These are phyloP conservation scores for Gossypium laxum DNA, from an alignment of 441 rosid genomes.

Conservation along the genomic window DNA sequence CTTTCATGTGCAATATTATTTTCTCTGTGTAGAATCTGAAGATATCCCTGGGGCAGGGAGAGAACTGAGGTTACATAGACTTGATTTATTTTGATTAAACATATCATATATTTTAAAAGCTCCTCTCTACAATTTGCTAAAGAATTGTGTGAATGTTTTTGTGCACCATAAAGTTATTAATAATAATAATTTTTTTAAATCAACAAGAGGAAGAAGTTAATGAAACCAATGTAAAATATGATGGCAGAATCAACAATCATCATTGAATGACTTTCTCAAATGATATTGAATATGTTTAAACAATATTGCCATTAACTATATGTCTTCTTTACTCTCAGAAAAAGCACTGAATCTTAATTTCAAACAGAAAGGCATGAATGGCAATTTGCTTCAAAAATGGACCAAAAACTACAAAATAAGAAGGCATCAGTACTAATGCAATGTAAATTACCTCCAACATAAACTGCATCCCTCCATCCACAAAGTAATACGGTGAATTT, in stretches of 20 bases:
- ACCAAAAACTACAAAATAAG: not conserved
- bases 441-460: conserved; percentile 67
- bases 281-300: not conserved
- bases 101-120: not conserved
- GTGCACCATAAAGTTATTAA: not conserved
- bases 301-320: not conserved
- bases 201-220: not conserved
- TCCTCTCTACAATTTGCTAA: not conserved
- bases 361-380: not conserved
- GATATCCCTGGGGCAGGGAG: not conserved
- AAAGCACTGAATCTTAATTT: not conserved
- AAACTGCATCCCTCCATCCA: conserved; percentile 89
- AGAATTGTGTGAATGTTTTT: not conserved
- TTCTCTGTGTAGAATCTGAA: not conserved
- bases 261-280: not conserved
- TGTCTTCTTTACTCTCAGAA: not conserved
- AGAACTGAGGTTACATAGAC: not conserved
- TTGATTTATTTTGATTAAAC: not conserved
- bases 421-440: conserved; percentile 1
- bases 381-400: not conserved
- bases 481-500: conserved; percentile 89
- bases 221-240: not conserved
- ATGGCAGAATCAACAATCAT: not conserved
- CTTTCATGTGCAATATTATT: not conserved
- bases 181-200: not conserved